phyloP scores from a whole-genome alignment of 305 asterid genomes.

The Nicotiana rustica region DNA sequence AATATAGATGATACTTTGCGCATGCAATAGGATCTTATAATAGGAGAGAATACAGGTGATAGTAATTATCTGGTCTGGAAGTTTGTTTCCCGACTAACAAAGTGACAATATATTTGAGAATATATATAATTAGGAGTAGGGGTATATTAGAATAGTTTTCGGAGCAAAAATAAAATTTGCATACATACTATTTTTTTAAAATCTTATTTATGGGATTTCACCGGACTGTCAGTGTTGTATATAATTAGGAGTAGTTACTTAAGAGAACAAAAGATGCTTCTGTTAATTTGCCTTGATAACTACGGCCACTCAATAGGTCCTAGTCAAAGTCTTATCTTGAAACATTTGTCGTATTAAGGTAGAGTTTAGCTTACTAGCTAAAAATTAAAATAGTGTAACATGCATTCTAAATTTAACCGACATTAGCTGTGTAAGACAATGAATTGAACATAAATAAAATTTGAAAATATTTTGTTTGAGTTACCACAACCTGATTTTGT shows the following conservation, averaged over 20 bases:
- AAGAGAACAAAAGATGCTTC: neutral
- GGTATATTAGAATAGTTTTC: too few species aligned
- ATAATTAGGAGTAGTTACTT: constrained; percentile 1
- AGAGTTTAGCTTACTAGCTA: neutral
- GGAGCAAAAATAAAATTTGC: too few species aligned
- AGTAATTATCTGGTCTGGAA: neutral
- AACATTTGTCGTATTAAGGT: neutral
- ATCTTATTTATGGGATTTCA: too few species aligned
- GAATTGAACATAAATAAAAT: neutral
- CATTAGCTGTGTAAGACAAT: neutral
- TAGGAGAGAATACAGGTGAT: too few species aligned
- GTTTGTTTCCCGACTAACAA: neutral
- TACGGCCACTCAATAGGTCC: too few species aligned
- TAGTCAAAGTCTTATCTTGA: neutral
- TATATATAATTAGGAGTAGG: neutral
- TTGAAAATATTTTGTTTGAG: too few species aligned
- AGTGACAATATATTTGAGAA: constrained; percentile 3
- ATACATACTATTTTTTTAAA: too few species aligned
- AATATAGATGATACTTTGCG: too few species aligned
- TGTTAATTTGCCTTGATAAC: neutral
- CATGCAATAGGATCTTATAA: too few species aligned
- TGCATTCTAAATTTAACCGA: too few species aligned
- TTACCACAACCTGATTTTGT: neutral
- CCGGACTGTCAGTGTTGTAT: too few species aligned
- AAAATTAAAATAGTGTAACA: too few species aligned